Base-by-base conservation (phyloP, 106 monocot genomes). In the Platanthera guangdongensis region DNA sequence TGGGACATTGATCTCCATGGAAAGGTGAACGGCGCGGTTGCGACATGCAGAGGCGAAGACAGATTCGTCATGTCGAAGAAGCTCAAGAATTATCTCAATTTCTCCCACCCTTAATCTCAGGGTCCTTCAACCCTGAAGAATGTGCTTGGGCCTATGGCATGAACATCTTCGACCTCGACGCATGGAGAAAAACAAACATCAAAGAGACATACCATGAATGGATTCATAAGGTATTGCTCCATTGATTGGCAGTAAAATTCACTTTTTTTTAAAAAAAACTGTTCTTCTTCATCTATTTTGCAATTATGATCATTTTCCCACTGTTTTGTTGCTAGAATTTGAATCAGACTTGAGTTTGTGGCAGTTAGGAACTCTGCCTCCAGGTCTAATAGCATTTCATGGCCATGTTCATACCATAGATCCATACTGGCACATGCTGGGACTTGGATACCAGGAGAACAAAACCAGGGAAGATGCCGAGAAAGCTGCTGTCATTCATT, bases 331-430 rank as follows among this genome's bases (percentile, higher is more conserved):
- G 9, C 10, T 75, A 92, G 92, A 92, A 92, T 78, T 79, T 92
- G 85, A 87, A 75, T 89, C 89, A 22, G 87, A 86, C 52, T 72
- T 92, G 84, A 92, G 92, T 51, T 67, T 92, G 9, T 92, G 92
- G 92, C 92, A 92, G 68, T 69, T 92, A 53, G 92, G 92, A 67
- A 92, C 92, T n/a, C 76, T 92, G 59, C 92, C 92, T 2, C 92
- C 92, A 4, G 92, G 92, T 4, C 76, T 92, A 55, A 92, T 92
- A 68, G 87, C 92, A 15, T 92, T 92, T 81, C 89, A 83, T 57
- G 92, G 89, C 16, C 83, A 89, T 65, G 93, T 93, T 76, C 87
- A 83, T 48, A 64, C 78, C 0, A 89, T 92, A 47, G 89, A 89
- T 78, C 82, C 92, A 3, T 89, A 85, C 57, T 92, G 92, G 92